These are phyloP conservation scores for Pythium dissimile DNA, from an alignment of 352 stramenopile genomes.

Conservation along the genomic window DNA sequence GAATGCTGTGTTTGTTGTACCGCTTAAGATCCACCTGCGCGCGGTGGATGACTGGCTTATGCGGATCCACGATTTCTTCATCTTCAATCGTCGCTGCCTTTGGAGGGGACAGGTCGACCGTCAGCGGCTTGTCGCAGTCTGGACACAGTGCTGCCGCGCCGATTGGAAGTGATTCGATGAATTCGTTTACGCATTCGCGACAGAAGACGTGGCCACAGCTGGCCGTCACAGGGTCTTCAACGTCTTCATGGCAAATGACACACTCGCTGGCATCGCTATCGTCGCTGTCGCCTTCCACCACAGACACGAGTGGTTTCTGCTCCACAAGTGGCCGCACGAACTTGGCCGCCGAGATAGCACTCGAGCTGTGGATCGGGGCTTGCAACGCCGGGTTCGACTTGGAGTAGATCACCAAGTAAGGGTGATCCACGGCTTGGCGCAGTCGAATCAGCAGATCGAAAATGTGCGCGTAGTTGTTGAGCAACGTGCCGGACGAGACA, in stretches of 20 bases:
- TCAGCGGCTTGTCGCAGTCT: constrained; percentile 79
- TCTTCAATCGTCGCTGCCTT: constrained; percentile 24
- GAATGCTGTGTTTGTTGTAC: constrained; percentile 72
- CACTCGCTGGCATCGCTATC: constrained; percentile 39
- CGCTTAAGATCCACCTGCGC: constrained; percentile 44
- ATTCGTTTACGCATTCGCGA: constrained; percentile 78
- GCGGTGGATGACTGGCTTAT: constrained; percentile 24
- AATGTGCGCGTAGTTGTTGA: constrained; percentile 99
- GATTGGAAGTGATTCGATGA: constrained; percentile 65
- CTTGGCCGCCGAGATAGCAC: constrained; percentile 6
- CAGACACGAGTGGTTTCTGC: constrained; percentile 53
- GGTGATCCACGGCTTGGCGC: constrained; percentile 97
- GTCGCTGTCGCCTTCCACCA: constrained; percentile 21
- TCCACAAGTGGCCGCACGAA: constrained; percentile 44
- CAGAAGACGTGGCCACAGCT: constrained; percentile 93
- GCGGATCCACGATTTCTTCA: constrained; percentile 9
- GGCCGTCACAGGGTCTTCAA: constrained; percentile 85
- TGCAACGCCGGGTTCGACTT: constrained; percentile 84
- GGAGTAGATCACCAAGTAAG: constrained; percentile 95
- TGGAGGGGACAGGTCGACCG: constrained; percentile 64
- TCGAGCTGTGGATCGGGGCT: constrained; percentile 28
- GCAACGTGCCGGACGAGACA: constrained; percentile 93
- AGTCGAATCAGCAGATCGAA: constrained; percentile 98
- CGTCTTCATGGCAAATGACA: constrained; percentile 92
- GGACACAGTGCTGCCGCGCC: constrained; percentile 67